Base-by-base conservation (phyloP, 768 basidiomycete genomes). In the Tulasnella sp. region DNA sequence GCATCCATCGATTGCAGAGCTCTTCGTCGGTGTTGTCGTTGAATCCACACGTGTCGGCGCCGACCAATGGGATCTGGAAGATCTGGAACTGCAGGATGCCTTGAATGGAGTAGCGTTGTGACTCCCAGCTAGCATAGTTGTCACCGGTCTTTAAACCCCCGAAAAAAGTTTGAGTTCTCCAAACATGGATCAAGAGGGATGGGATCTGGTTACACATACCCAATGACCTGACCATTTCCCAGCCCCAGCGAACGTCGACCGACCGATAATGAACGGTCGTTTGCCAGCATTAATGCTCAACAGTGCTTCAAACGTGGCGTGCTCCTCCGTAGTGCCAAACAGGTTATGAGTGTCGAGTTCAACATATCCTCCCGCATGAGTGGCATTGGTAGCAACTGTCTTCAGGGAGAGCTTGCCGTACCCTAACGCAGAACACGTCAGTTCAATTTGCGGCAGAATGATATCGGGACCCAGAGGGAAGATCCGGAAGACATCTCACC, bases 1-100 rank as follows among this genome's bases (percentile, higher is more conserved):
- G 82, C 86, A 87, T 88, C 88, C 88, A 91, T 17, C 88, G 78
- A 63, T 82, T 83, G 70, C 86, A 86, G 9, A 91, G 76, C 68
- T 89, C 86, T 69, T 90, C 88, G 64, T 87, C 80, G 7, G 83
- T 82, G 68, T 89, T 88, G 2, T 74, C 79, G 62, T 76, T 75
- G 72, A 84, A 84, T 19, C 82, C 83, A 68, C 83, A 84, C 5
- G 84, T 81, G 27, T 91, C 88, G 2, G 86, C 84, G 19, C 88
- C 88, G 17, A 89, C 86, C 73, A 89, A 84, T 0, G 88, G 88
- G 61, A 88, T 84, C 65, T 85, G 83, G 77, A 84, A 89, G 13
- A 89, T 29, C 70, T 88, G 85, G 78, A 90, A 89, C 69, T 89
- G 86, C 19, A 90, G 75, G 19, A 86, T 73, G 17, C 86, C 86